A percentile compares a stretch with the other conserved stretches of the same genome.
Evolutionary conservation across 176 grass and related monocot genomes (phyloP).

Genomic region (Triticum dicoccoides): DNA sequence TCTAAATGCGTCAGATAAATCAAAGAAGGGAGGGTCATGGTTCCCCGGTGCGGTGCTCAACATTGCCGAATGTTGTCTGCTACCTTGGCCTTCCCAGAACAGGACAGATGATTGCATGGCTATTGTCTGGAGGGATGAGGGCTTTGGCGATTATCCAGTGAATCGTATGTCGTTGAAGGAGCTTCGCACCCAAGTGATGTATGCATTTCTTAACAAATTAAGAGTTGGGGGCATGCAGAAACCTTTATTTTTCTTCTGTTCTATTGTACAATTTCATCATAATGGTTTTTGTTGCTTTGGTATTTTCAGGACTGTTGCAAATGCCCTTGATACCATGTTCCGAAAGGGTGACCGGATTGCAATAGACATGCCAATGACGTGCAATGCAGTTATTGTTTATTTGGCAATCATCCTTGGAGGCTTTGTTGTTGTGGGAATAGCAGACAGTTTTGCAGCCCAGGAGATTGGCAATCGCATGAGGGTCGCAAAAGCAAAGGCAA

Average conservation of each 20-base stretch:
- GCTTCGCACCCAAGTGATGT: conserved; percentile 74
- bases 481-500: conserved; percentile 71
- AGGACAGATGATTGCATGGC: conserved; percentile 73
- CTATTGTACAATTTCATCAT: not conserved
- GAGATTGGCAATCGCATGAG: conserved; percentile 76
- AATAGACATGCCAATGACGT: conserved; percentile 98
- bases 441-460: conserved; percentile 82
- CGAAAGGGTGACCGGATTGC: conserved; percentile 75
- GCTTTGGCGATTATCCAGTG: conserved; percentile 65
- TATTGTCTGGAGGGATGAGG: conserved; percentile 89
- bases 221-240: not conserved
- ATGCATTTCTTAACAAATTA: conserved; percentile 27
- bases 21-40: conserved; percentile 73
- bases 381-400: conserved; percentile 87
- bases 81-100: conserved; percentile 59
- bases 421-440: conserved; percentile 91
- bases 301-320: conserved; percentile 66
- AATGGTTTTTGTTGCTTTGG: not conserved
- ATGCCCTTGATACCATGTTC: conserved; percentile 80
- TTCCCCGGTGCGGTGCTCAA: conserved; percentile 72
- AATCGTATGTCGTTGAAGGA: conserved; percentile 78
- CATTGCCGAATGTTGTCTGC: conserved; percentile 93
- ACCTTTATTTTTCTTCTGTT: not conserved
- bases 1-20: conserved; percentile 60
- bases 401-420: conserved; percentile 79